Evolutionary conservation across 495 filamentous ascomycete genomes (phyloP).

Genomic region (Pyronema omphalodes): DNA sequence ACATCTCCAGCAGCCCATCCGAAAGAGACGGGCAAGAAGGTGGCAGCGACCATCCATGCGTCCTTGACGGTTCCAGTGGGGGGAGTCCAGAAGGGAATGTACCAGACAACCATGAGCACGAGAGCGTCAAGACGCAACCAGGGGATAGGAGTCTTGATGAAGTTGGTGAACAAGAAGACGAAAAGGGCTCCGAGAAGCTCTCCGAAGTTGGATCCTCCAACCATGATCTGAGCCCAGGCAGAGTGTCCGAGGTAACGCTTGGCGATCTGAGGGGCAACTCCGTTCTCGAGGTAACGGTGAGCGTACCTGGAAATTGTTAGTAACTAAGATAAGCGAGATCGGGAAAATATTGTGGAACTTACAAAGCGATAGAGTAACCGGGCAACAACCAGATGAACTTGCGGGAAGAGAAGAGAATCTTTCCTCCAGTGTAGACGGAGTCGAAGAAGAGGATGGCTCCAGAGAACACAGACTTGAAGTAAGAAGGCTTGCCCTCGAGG

Average conservation of each 20-base stretch:
- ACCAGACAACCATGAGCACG: slow-evolving; percentile 28
- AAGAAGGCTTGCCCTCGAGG: slow-evolving; percentile 1
- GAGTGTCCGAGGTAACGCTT: slow-evolving; percentile 27
- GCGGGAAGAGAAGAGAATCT: slow-evolving; percentile 28
- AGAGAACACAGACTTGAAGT: slow-evolving; percentile 17
- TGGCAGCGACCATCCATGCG: slow-evolving; percentile 29
- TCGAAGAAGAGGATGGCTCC: slow-evolving; percentile 26
- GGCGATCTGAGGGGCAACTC: slow-evolving; percentile 28
- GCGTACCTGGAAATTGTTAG: slow-evolving; percentile 17
- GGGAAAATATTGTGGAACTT: too few relatives aligned
- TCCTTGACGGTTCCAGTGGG: slow-evolving; percentile 17
- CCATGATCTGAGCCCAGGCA: slow-evolving; percentile 31
- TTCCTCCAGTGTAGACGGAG: slow-evolving; percentile 27
- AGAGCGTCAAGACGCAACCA: slow-evolving; percentile 30
- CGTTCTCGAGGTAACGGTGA: slow-evolving; percentile 31
- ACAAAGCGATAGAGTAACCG: slow-evolving; percentile 28
- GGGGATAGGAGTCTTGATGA: slow-evolving; percentile 29
- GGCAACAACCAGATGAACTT: slow-evolving; percentile 31
- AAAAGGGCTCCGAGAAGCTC: slow-evolving; percentile 29
- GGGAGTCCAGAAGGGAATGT: slow-evolving; percentile 25
- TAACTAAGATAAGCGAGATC: too few relatives aligned
- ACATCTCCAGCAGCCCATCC: slow-evolving; percentile 33
- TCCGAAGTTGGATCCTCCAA: slow-evolving; percentile 31
- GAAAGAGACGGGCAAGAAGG: slow-evolving; percentile 30
- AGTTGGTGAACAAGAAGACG: slow-evolving; percentile 29